phyloP scores from a whole-genome alignment of 805 yeast species.

The Starmerella sirachaensis region DNA sequence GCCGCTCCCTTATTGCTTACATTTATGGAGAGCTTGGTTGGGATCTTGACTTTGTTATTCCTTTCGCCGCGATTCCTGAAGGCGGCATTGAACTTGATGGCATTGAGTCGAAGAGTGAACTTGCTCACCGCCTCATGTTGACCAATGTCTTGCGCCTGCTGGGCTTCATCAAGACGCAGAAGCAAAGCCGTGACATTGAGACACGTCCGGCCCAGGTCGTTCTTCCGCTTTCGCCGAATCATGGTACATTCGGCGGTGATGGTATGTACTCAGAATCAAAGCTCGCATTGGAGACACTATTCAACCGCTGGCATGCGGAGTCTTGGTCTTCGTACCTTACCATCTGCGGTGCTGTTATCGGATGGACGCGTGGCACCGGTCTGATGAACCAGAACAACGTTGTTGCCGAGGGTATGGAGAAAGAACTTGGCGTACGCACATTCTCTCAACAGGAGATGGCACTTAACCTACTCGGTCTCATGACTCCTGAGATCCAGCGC shows the following conservation, averaged over 20 bases:
- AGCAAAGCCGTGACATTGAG: constrained; percentile 60
- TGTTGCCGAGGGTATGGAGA: constrained; percentile 95
- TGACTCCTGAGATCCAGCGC: constrained; percentile 74
- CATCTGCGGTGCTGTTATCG: constrained; percentile 95
- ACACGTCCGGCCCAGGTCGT: constrained; percentile 98
- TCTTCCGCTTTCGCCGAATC: constrained; percentile 95
- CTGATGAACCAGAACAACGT: constrained; percentile 95
- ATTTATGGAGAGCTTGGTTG: constrained; percentile 83
- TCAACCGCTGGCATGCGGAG: constrained; percentile 98
- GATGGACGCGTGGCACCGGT: constrained; percentile 99
- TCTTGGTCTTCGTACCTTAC: constrained; percentile 92
- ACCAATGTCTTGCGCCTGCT: constrained; percentile 86
- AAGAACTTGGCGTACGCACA: constrained; percentile 80
- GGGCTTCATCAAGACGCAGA: constrained; percentile 80
- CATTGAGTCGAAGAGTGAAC: constrained; percentile 89
- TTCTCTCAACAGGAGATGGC: constrained; percentile 99
- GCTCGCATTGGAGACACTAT: constrained; percentile 84
- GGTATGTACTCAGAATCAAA: constrained; percentile 98
- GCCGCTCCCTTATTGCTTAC: constrained; percentile 69
- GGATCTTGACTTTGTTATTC: constrained; percentile 93
- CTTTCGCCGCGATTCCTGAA: constrained; percentile 99
- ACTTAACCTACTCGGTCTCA: constrained; percentile 86
- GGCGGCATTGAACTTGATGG: constrained; percentile 90
- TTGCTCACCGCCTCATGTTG: constrained; percentile 97
- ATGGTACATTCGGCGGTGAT: constrained; percentile 96